Evolutionary conservation across 768 basidiomycete species (phyloP).

Genomic region (Mycena belliarum): DNA sequence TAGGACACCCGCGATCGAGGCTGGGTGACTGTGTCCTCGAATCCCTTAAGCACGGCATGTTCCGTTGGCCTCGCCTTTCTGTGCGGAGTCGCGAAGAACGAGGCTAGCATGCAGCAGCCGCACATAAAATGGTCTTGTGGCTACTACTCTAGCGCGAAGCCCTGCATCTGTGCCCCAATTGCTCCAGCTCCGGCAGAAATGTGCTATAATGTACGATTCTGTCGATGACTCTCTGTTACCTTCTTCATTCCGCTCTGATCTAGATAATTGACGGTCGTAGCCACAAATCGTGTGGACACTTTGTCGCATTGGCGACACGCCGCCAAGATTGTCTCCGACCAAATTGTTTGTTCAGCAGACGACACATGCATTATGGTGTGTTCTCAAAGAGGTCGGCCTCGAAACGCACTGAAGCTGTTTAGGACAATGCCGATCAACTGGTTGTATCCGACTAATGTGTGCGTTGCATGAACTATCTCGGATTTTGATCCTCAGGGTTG

Average conservation of each 20-base stretch:
- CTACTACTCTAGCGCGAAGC: conserved; percentile 22
- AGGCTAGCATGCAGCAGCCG: conserved; percentile 37
- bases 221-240: conserved; percentile 3
- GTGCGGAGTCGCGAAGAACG: conserved; percentile 37
- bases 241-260: conserved; percentile 4
- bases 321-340: conserved; percentile 63
- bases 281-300: conserved; percentile 70
- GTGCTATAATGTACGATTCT: conserved; percentile 70
- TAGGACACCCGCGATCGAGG: conserved; percentile 11
- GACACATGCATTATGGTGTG: conserved; percentile 62
- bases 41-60: conserved; percentile 31
- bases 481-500: neutral
- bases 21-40: conserved; percentile 11
- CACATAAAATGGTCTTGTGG: conserved; percentile 18
- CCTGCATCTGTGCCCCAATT: conserved; percentile 9
- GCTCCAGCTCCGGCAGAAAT: conserved; percentile 37
- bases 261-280: conserved; percentile 79
- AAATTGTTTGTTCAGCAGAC: conserved; percentile 71
- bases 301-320: conserved; percentile 69
- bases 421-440: conserved; percentile 48
- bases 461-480: neutral
- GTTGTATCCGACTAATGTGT: conserved; percentile 64
- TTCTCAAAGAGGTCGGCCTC: neutral
- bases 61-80: conserved; percentile 42
- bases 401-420: neutral